These are phyloP conservation scores for Arachnomyces sp. DNA, from an alignment of 2,329 filamentous ascomycete genomes.

Conservation along the genomic window DNA sequence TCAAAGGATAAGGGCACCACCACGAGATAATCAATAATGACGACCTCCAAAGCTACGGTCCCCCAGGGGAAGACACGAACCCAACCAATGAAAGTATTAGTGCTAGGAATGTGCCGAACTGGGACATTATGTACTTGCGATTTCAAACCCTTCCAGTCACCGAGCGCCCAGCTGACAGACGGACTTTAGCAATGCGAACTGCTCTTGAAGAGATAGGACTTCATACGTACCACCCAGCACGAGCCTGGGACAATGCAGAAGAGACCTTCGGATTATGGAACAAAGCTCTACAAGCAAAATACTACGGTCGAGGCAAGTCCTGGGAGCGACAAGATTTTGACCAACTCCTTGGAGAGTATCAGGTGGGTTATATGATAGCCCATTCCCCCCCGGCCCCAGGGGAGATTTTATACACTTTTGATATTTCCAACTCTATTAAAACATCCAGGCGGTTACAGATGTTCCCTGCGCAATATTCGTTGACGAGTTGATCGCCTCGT, in stretches of 20 bases:
- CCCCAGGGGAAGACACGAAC: no score
- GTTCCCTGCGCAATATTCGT: slow-evolving; percentile 12
- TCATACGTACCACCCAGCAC: slow-evolving; percentile 53
- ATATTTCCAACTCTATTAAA: no score
- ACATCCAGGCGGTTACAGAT: slow-evolving; percentile 19
- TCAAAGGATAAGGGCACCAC: no score
- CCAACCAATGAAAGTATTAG: slow-evolving; percentile 60
- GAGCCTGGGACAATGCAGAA: no score
- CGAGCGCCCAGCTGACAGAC: slow-evolving; percentile 1
- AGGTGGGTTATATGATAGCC: slow-evolving; percentile 5
- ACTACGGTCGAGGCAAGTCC: slow-evolving; percentile 43
- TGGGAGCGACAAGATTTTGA: slow-evolving; percentile 12
- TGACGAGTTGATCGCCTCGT: slow-evolving; percentile 20
- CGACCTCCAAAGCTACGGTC: no score
- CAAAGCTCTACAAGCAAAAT: slow-evolving; percentile 53
- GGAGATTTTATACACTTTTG: no score
- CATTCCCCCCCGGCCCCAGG: no score
- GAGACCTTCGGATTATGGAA: slow-evolving; percentile 57
- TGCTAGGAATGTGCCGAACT: slow-evolving; percentile 58
- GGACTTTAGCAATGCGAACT: slow-evolving; percentile 49
- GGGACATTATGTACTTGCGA: slow-evolving; percentile 54
- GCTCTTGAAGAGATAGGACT: slow-evolving; percentile 44
- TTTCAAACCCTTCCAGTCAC: not conserved
- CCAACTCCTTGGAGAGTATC: slow-evolving; percentile 12
- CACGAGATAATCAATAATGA: no score